phyloP scores from a whole-genome alignment of 164 flowering plant genomes.

The Vitis vinifera region DNA sequence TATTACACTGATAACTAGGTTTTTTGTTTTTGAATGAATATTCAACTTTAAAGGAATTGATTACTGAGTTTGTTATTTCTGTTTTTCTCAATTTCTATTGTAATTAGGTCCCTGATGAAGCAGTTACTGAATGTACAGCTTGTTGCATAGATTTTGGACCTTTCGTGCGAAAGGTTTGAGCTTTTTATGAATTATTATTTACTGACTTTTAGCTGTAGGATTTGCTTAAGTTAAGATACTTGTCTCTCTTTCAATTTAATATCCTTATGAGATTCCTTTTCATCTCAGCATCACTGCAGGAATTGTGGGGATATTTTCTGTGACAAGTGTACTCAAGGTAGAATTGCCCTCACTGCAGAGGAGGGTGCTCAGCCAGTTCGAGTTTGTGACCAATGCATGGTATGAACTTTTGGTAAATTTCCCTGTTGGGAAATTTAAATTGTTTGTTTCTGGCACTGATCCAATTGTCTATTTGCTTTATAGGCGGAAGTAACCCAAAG shows the following conservation, averaged over 20 bases:
- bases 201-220: not conserved
- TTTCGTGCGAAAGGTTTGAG: conserved; percentile 50
- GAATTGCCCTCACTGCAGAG: conserved; percentile 71
- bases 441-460: not conserved
- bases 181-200: not conserved
- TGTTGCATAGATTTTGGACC: conserved; percentile 63
- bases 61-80: not conserved
- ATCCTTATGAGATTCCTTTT: not conserved
- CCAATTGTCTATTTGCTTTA: conserved; percentile 8
- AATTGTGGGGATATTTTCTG: conserved; percentile 83
- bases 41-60: not conserved
- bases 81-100: not conserved
- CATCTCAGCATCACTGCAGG: conserved; percentile 68
- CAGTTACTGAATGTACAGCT: conserved; percentile 54
- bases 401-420: conserved; percentile 17
- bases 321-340: conserved; percentile 73
- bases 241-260: not conserved
- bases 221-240: not conserved
- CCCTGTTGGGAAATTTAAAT: not conserved
- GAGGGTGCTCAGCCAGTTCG: conserved; percentile 65
- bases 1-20: too few relatives aligned
- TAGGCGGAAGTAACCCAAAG: conserved; percentile 81
- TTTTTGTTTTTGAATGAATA: not conserved
- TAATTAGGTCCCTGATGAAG: conserved; percentile 73
- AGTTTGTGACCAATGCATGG: conserved; percentile 81